A percentile compares a stretch with the other conserved stretches of the same genome.
Evolutionary conservation across 805 yeast genomes (phyloP).

Genomic region (Lipomyces sp.): DNA sequence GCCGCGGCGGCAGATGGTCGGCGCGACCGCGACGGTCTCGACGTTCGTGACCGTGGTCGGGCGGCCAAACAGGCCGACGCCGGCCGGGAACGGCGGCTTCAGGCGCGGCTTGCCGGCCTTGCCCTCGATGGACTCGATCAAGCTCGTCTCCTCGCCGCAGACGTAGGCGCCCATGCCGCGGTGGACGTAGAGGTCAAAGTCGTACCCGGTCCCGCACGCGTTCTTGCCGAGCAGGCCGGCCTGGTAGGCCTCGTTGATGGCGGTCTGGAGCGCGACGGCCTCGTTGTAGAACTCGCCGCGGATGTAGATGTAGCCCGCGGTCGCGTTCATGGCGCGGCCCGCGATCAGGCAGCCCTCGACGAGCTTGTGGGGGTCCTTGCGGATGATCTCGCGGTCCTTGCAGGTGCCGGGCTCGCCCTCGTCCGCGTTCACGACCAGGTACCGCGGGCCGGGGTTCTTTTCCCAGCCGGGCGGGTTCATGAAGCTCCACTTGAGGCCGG

Average conservation of each 20-base stretch:
- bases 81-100: constrained; percentile 95
- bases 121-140: constrained; percentile 85
- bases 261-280: constrained; percentile 66
- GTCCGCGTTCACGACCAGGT: constrained; percentile 82
- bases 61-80: constrained; percentile 86
- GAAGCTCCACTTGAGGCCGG: constrained; percentile 87
- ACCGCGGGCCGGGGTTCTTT: constrained; percentile 79
- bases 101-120: constrained; percentile 91
- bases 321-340: constrained; percentile 89
- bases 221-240: constrained; percentile 78
- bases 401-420: constrained; percentile 96
- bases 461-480: constrained; percentile 98
- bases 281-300: constrained; percentile 84
- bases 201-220: constrained; percentile 84
- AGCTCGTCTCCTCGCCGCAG: constrained; percentile 90
- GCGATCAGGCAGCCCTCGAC: constrained; percentile 89
- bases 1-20: constrained; percentile 85
- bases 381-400: constrained; percentile 85
- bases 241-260: constrained; percentile 82
- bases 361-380: constrained; percentile 88
- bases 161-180: constrained; percentile 93
- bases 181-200: constrained; percentile 78
- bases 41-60: constrained; percentile 90
- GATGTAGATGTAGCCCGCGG: constrained; percentile 87
- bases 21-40: constrained; percentile 87